phyloP scores from a whole-genome alignment of 345 rosid genomes.

The Salix exigua region DNA sequence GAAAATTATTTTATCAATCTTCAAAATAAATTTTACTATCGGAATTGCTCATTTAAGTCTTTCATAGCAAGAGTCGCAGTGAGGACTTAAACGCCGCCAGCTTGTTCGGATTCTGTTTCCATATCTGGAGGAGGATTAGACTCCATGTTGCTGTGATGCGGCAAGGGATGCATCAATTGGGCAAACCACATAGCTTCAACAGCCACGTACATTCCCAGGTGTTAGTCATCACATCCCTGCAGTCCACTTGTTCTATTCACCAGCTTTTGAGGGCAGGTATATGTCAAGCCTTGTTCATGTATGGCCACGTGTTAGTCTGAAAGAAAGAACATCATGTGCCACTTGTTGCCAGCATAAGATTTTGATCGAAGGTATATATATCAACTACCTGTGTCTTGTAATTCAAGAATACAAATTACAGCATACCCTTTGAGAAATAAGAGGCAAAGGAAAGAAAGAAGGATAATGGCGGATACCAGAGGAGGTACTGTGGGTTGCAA shows the following conservation, averaged over 20 bases:
- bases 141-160: background rate
- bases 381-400: background rate
- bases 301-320: background rate
- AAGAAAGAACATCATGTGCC: background rate
- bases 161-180: background rate
- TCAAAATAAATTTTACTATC: too few relatives aligned
- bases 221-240: background rate
- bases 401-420: background rate
- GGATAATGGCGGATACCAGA: slow-evolving; percentile 21
- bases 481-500: slow-evolving; percentile 16
- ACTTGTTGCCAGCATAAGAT: background rate
- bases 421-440: background rate
- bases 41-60: too few relatives aligned
- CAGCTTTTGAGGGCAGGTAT: background rate
- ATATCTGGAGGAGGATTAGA: background rate
- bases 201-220: background rate
- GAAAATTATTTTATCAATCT: too few relatives aligned
- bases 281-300: background rate
- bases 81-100: too few relatives aligned
- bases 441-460: background rate
- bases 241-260: background rate
- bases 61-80: background rate
- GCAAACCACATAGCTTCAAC: background rate
- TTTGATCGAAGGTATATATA: background rate
- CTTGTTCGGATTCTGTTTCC: background rate